These are phyloP conservation scores for Corynespora cassiicola DNA, from an alignment of 2,329 filamentous ascomycete genomes.

Conservation along the genomic window DNA sequence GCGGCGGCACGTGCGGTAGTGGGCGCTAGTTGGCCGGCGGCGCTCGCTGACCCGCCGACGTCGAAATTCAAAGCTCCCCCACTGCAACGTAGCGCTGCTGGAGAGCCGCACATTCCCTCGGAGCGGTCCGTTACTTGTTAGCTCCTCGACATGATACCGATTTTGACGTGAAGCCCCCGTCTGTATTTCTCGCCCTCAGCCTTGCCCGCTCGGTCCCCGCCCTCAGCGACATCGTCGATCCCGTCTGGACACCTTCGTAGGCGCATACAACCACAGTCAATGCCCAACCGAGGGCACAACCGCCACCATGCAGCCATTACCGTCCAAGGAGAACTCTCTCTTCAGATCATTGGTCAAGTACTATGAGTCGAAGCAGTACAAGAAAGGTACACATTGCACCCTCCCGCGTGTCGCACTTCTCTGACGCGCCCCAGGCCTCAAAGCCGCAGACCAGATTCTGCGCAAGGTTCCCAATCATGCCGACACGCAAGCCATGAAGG, in stretches of 20 bases:
- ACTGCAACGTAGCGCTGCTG: constrained; percentile 30
- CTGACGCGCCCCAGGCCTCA: constrained; percentile 69
- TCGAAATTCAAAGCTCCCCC: constrained; percentile 41
- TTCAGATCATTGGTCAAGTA: constrained; percentile 94
- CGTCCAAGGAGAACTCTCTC: constrained; percentile 89
- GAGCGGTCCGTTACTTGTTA: constrained; percentile 3
- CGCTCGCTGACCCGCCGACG: constrained; percentile 19
- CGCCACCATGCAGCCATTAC: constrained; percentile 71
- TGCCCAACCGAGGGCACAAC: constrained; percentile 12
- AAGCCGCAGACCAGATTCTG: constrained; percentile 94
- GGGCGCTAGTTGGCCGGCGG: constrained; percentile 32
- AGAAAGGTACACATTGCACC: constrained; percentile 65
- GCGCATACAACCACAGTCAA: constrained; percentile 11
- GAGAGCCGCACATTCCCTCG: constrained; percentile 5
- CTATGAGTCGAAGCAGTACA: constrained; percentile 99
- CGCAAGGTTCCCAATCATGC: constrained; percentile 95
- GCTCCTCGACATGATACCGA: constrained; percentile 8
- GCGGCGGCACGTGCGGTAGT: constrained; percentile 10
- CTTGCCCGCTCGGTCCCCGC: constrained; percentile 3
- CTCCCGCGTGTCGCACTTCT: constrained; percentile 11
- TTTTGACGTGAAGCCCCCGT: constrained; percentile 6
- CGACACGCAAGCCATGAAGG: constrained; percentile 99
- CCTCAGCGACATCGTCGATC: constrained; percentile 11
- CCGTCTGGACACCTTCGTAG: constrained; percentile 18
- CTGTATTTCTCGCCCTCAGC: neutral